These are phyloP conservation scores for Panaeolus cyanescens DNA, from an alignment of 768 basidiomycete species.

Conservation along the genomic window DNA sequence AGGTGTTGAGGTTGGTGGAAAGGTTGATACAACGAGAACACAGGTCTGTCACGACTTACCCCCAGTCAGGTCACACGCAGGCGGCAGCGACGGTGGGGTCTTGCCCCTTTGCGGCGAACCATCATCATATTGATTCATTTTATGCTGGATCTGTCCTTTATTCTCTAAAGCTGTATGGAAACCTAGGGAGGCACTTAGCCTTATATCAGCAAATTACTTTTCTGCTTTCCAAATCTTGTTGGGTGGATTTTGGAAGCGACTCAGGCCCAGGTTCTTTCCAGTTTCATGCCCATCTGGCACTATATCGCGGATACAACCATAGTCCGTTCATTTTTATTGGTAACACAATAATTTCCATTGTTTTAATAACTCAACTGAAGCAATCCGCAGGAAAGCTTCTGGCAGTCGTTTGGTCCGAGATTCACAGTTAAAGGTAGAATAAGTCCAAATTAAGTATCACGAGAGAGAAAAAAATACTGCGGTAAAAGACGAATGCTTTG, in stretches of 20 bases:
- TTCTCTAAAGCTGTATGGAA: background rate
- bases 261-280: too few relatives aligned
- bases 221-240: too few relatives aligned
- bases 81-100: too few relatives aligned
- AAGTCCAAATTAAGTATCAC: background rate
- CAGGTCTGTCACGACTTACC: background rate
- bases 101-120: background rate
- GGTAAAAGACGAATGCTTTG: background rate
- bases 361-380: background rate
- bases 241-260: too few relatives aligned
- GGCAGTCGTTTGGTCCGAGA: background rate
- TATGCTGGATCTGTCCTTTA: background rate
- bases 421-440: background rate
- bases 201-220: too few relatives aligned
- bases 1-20: background rate
- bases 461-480: background rate
- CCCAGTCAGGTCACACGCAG: background rate
- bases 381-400: background rate
- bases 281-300: too few relatives aligned
- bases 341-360: background rate
- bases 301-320: too few relatives aligned
- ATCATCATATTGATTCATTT: background rate
- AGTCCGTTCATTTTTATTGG: background rate
- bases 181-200: too few relatives aligned
- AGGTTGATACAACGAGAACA: background rate